These are phyloP conservation scores for Pichia membranifaciens DNA, from an alignment of 805 yeast species.

Conservation along the genomic window DNA sequence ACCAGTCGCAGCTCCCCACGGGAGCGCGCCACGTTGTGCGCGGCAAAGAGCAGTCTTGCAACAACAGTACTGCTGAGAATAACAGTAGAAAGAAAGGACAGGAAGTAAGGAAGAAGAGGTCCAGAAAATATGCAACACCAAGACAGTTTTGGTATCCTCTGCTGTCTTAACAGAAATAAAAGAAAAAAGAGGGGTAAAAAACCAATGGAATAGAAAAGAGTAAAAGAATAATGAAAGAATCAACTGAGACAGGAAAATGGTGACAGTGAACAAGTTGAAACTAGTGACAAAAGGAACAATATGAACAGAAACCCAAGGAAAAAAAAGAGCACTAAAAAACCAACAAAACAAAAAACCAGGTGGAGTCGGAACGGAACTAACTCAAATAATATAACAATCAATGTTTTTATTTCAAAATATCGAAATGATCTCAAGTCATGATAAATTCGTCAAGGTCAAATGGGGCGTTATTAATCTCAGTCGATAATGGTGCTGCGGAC, in stretches of 20 bases:
- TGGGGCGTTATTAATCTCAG: slow-evolving; percentile 25
- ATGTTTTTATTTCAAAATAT: too few species aligned
- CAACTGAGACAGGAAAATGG: background rate
- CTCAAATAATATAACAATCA: background rate
- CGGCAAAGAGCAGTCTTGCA: slow-evolving; percentile 8
- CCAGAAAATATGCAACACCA: background rate
- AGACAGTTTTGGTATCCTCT: slow-evolving; percentile 6
- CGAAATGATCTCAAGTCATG: slow-evolving; percentile 9
- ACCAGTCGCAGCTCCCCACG: slow-evolving; percentile 13
- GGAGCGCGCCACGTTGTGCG: slow-evolving; percentile 14
- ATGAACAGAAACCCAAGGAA: background rate
- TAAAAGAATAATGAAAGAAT: background rate
- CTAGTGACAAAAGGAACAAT: too few species aligned
- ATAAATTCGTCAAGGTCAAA: slow-evolving; percentile 30
- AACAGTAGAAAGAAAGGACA: background rate
- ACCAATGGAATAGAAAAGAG: background rate
- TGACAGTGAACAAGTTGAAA: background rate
- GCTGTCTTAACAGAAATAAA: slow-evolving; percentile 4
- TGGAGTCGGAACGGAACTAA: background rate
- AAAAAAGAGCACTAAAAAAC: background rate
- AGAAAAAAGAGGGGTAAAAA: background rate
- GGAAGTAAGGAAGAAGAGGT: background rate
- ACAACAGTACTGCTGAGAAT: background rate
- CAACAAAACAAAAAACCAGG: background rate
- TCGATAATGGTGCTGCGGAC: slow-evolving; percentile 38